Percentiles rank a stretch among this genome's conserved stretches.
Conservation (phyloP, 2,329 filamentous ascomycete genomes). For the Gaeumannomyces sp. region DNA sequence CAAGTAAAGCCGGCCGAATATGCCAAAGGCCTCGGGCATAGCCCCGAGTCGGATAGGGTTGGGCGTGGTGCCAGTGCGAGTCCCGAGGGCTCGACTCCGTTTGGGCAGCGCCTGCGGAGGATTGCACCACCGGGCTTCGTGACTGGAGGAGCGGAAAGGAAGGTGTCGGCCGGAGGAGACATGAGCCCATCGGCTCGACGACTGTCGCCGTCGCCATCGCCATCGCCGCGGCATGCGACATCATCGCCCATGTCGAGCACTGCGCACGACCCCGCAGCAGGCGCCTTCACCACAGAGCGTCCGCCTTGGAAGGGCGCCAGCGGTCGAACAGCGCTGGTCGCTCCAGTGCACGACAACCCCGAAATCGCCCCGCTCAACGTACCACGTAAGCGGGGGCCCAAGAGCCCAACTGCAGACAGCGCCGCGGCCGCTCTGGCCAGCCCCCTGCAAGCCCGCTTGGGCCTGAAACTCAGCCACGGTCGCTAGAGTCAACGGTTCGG, state of each 20-base stretch:
- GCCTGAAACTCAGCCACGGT: constrained; percentile 22
- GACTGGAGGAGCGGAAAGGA: constrained; percentile 12
- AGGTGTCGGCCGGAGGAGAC: background rate
- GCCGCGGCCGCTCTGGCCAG: constrained; percentile 18
- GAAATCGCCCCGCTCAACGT: constrained; percentile 51
- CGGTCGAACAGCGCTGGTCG: constrained; percentile 58
- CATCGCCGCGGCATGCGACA: constrained; percentile 1
- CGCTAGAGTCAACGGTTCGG: constrained; percentile 23
- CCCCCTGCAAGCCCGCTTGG: constrained; percentile 23
- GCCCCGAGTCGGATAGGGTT: constrained; percentile 15
- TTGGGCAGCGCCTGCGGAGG: constrained; percentile 40
- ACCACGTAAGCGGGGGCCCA: constrained; percentile 36
- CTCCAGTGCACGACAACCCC: constrained; percentile 56
- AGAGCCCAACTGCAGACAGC: constrained; percentile 15
- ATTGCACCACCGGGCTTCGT: constrained; percentile 25
- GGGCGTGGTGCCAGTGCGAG: background rate
- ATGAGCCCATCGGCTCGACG: background rate
- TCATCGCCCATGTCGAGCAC: constrained; percentile 23
- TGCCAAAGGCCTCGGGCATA: constrained; percentile 29
- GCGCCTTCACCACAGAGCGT: constrained; percentile 31
- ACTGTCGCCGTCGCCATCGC: background rate
- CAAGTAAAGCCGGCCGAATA: constrained; percentile 51
- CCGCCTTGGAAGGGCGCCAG: constrained; percentile 69
- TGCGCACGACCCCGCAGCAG: constrained; percentile 29
- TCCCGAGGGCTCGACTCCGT: constrained; percentile 16